Evolutionary conservation across 2,329 filamentous ascomycete species (phyloP), one percentile per base, ranked within the genome.

Genomic region (Neoarthrinium moseri): DNA sequence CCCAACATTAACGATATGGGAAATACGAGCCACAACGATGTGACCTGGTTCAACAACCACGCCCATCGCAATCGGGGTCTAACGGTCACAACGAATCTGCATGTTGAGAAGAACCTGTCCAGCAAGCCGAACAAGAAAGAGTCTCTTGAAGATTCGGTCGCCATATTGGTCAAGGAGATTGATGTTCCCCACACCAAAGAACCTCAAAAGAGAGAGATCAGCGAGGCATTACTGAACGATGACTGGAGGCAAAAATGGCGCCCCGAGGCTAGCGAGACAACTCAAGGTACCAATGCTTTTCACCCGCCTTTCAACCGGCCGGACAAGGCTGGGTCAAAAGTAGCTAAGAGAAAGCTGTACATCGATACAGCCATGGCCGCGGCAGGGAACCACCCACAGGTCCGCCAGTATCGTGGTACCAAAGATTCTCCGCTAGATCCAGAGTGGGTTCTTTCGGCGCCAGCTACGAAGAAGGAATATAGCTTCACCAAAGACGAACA

Each of bases 361-460:
- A 33, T 55, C 15, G 47, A 55, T 33, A 54, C 49, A n/a, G 7
- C 43, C 13, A 12, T 51, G 3, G 49, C 52, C 10, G n/a, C n/a
- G n/a, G n/a, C n/a, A n/a, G n/a, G n/a, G n/a, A 51, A 53, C 20
- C 27, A 45, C 3, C 8, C 10, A 35, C 46, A 43, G n/a, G 33
- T 50, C 15, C 45, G 56, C 40, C 50, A 52, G 26, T 52, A 53
- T 48, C 43, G 57, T 47, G 29, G 24, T 11, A 29, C 33, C 29
- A 47, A 20, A 26, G 30, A 54, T 20, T 40, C 51, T 1, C 52
- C 53, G 6, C 30, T 63, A 12, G 54, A 56, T 21, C 47, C 54
- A 2, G 58, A 58, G 15, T 55, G 58, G 12, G 62, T 61, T 27
- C 45, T 55, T 29, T 62, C 60, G 4, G 59, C 60, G 2, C 60